Conservation (phyloP, 495 filamentous ascomycete genomes). For the Neurospora hispaniola region DNA sequence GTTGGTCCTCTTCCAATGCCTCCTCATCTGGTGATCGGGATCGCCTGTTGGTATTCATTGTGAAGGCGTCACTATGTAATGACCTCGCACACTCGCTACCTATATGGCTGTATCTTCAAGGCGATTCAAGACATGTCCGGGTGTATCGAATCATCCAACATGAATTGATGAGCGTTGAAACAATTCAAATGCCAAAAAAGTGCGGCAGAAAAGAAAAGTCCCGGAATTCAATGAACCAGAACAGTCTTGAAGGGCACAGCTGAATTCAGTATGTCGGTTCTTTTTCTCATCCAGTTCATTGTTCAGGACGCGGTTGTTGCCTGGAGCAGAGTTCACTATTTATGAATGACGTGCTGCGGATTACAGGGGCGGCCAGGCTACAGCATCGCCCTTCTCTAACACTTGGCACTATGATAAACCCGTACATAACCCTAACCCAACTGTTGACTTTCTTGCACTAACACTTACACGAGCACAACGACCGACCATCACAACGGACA, state of each 20-base stretch:
- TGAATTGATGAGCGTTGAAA: background rate
- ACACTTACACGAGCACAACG: background rate
- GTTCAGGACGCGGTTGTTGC: background rate
- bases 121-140: background rate
- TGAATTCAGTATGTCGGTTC: background rate
- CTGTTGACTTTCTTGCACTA: background rate
- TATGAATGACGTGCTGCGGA: background rate
- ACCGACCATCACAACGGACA: background rate
- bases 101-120: background rate
- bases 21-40: conserved; percentile 36
- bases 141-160: background rate
- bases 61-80: background rate
- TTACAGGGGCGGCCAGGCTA: background rate
- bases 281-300: background rate
- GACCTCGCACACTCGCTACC: background rate
- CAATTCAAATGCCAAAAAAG: background rate
- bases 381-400: background rate
- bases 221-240: background rate
- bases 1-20: conserved; percentile 39
- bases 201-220: background rate
- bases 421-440: background rate
- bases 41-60: conserved; percentile 17
- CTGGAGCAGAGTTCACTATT: background rate
- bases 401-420: background rate
- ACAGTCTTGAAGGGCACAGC: background rate